Evolutionary conservation across 2,329 filamentous ascomycete species (phyloP), one percentile per base, ranked within the genome.

Genomic region (Fusarium verrucosum): DNA sequence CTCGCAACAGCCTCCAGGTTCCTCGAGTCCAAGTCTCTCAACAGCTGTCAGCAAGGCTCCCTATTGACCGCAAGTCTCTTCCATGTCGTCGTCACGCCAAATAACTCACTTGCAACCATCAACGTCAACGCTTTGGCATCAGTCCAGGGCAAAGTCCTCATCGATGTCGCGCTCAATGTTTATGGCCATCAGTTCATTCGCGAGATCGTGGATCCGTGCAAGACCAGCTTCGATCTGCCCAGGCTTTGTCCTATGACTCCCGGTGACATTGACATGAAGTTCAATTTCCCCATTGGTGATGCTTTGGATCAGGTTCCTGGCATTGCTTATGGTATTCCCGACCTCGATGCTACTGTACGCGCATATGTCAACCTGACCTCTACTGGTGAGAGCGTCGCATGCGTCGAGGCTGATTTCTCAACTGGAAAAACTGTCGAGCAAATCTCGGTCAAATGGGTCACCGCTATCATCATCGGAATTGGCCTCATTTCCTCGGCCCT

Each of bases 361-460:
- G 87, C 97, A 71, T 89, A 87, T 71, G 91, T 97, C 82, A 94
- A 91, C 75, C 82, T 86, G 66, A 89, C 86, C 5, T 79, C 84
- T 26, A 81, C 79, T 4, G 82, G 84, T 46, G 79, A 85, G 46
- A 88, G 84, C 68, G 85, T 96, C 52, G 92, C 94, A 54, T 98
- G 94, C 75, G 88, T 97, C 49, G 90, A 96, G 80, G 93, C 93
- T 35, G 83, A 89, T 65, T 84, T 97, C 50, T 95, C 92, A 65
- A 98, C 97, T 76, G 92, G 91, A 54, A 92, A 97, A 78, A 96
- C 93, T 0, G 94, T 97, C 42, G 89, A 97, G 75, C 87, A 96
- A 71, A 82, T 92, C 59, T 92, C 89, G 52, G 93, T 97, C 28
- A 92, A 93, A 72, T 97, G 94, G 94, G 85, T 87, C 28, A 93